Conservation (phyloP, 805 yeast genomes). For the Wickerhamiella domercqiae region DNA sequence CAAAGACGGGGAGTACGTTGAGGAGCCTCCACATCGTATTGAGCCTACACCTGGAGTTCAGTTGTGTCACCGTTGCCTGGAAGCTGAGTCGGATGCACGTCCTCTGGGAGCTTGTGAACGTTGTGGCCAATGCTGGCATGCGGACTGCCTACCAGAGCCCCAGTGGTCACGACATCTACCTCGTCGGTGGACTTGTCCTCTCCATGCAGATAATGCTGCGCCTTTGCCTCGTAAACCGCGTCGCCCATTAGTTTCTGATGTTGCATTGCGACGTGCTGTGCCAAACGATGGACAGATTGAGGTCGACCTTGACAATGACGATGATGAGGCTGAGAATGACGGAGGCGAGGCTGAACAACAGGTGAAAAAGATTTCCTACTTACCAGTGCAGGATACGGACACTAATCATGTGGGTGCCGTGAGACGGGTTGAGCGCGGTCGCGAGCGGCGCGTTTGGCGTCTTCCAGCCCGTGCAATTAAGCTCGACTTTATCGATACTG, state of each 20-base stretch:
- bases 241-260: constrained; percentile 41
- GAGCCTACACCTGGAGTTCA: constrained; percentile 57
- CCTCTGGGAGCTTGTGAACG: constrained; percentile 89
- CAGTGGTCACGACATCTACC: constrained; percentile 10
- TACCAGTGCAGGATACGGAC: constrained; percentile 24
- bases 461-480: constrained; percentile 54
- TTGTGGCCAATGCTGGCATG: constrained; percentile 32
- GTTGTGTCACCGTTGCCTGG: constrained; percentile 62
- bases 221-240: constrained; percentile 25
- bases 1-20: constrained; percentile 54
- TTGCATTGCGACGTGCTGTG: constrained; percentile 37
- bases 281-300: constrained; percentile 46
- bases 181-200: constrained; percentile 15
- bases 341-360: constrained; percentile 19
- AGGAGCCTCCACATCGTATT: constrained; percentile 29
- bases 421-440: constrained; percentile 10
- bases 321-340: constrained; percentile 26
- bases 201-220: constrained; percentile 9
- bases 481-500: constrained; percentile 49
- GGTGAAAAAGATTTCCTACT: constrained; percentile 22
- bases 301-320: constrained; percentile 24
- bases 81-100: constrained; percentile 49
- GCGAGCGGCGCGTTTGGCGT: constrained; percentile 38
- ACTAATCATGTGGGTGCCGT: constrained; percentile 26
- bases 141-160: constrained; percentile 13